A percentile compares a stretch with the other conserved stretches of the same genome.
Conservation (phyloP, 2,329 filamentous ascomycete genomes). For the Fusarium mexicanum region DNA sequence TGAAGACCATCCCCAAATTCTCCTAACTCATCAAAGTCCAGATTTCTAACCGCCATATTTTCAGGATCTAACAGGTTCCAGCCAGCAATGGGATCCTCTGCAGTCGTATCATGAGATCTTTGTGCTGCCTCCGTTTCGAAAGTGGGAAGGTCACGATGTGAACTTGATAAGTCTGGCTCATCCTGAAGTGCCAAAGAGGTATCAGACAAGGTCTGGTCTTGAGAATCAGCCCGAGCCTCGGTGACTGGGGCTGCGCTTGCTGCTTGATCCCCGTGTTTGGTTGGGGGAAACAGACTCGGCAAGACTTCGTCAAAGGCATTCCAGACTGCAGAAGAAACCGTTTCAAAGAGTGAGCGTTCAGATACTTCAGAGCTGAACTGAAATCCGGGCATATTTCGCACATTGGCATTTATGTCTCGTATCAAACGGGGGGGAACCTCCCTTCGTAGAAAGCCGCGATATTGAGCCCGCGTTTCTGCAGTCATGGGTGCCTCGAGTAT, state of each 20-base stretch:
- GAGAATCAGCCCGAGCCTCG: background rate
- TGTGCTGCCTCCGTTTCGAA: background rate
- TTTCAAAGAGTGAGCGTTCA: slow-evolving; percentile 2
- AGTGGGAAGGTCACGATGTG: background rate
- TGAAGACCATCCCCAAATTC: background rate
- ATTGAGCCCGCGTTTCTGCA: background rate
- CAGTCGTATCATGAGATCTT: background rate
- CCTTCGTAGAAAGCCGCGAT: slow-evolving; percentile 2
- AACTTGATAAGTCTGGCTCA: background rate
- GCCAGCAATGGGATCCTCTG: background rate
- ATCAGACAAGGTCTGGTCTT: background rate
- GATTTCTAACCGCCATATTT: background rate
- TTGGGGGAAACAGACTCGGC: background rate
- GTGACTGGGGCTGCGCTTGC: background rate
- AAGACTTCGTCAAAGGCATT: slow-evolving; percentile 17
- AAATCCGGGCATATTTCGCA: slow-evolving; percentile 6
- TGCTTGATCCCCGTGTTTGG: background rate
- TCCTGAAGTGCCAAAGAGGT: background rate
- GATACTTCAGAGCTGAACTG: background rate
- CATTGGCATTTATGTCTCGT: background rate
- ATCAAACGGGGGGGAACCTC: slow-evolving; percentile 14
- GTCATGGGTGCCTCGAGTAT: background rate
- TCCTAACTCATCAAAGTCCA: background rate
- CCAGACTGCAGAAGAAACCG: slow-evolving; percentile 16
- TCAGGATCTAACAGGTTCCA: background rate